Base-by-base conservation (phyloP, 2,329 filamentous ascomycete genomes). In the Bertia moriformis region DNA sequence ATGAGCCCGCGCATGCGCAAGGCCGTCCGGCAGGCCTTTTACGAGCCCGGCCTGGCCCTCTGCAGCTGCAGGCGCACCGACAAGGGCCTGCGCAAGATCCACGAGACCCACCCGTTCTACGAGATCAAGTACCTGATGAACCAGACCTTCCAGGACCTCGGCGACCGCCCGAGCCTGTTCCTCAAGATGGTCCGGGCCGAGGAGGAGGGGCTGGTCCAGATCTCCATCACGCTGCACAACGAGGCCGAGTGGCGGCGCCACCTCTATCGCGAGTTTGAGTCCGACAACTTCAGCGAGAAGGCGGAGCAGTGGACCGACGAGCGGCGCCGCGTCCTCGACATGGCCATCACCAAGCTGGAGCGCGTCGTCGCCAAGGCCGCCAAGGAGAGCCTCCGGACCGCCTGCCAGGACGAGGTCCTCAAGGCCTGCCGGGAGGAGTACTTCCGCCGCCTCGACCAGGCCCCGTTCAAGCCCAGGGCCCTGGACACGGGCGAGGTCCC, bases 151-250 rank as follows among this genome's bases (percentile, higher is more conserved):
- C 66, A 67, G 30, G 83, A 91, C 47, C 73, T 96, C 42, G 82
- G 86, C 2, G 75, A 78, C 39, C 78, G 83, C 39, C 91, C 91
- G 1, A 88, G 95, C 46, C 67, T 94, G 19, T 98, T 91, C 55
- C 64, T 98, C 41, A 91, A 93, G 61, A 98, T 98, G 91, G 77
- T 96, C 57, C 93, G 87, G 56, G 91, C 91, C 2, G 91, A 98
- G 57, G 83, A 91, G 50, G 91, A 98, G 55, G 88, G 88, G 2
- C 66, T 98, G 1, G 72, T 98, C 14, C 85, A 93, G 42, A 84
- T 98, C 40, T 78, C 75, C 48, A 73, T 96, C 14, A 72, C 72
- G 14, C 71, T 96, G 55, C 76, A 85, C 49, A 77, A 82, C 41
- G 78, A 83, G 49, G 73, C 79, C 4, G 72, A 80, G 22, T 88